phyloP scores from a whole-genome alignment of 2,329 filamentous ascomycete species.

The Cryoendolithus antarcticus region DNA sequence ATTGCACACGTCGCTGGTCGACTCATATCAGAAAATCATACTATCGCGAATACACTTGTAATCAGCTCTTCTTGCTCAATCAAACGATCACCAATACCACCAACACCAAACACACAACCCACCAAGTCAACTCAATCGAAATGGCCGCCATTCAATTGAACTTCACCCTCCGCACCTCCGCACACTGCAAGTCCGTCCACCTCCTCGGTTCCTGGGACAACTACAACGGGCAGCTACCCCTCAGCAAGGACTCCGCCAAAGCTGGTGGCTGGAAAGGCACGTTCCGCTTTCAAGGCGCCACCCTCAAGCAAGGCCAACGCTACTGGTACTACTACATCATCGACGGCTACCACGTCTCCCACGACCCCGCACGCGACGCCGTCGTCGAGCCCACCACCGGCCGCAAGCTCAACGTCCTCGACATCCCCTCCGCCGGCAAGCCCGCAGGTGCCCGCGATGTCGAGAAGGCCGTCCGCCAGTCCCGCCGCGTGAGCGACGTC shows the following conservation, averaged over 20 bases:
- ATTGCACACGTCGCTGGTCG: conserved; percentile 24
- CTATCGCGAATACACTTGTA: conserved; percentile 32
- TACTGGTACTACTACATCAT: conserved; percentile 99
- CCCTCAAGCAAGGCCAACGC: conserved; percentile 74
- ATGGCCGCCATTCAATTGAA: conserved; percentile 91
- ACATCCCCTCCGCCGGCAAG: conserved; percentile 52
- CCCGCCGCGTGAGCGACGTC: conserved; percentile 50
- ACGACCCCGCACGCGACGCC: conserved; percentile 82
- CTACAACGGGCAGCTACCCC: conserved; percentile 86
- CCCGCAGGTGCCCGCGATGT: conserved; percentile 29
- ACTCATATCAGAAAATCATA: conserved; percentile 12
- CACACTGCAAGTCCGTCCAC: conserved; percentile 94
- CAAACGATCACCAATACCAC: conserved; percentile 13
- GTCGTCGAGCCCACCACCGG: conserved; percentile 93
- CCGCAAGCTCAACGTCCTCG: conserved; percentile 94
- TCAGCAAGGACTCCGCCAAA: conserved; percentile 76
- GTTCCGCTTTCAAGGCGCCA: conserved; percentile 84
- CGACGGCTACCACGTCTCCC: conserved; percentile 94
- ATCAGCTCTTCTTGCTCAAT: conserved; percentile 38
- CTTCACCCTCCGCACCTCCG: conserved; percentile 90
- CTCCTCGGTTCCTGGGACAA: conserved; percentile 97
- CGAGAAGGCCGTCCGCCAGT: conserved; percentile 30
- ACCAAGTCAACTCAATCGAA: conserved; percentile 12
- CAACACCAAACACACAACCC: conserved; percentile 8
- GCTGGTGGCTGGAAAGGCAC: conserved; percentile 88